phyloP scores from a whole-genome alignment of 495 filamentous ascomycete species.

The Platismatia glauca region DNA sequence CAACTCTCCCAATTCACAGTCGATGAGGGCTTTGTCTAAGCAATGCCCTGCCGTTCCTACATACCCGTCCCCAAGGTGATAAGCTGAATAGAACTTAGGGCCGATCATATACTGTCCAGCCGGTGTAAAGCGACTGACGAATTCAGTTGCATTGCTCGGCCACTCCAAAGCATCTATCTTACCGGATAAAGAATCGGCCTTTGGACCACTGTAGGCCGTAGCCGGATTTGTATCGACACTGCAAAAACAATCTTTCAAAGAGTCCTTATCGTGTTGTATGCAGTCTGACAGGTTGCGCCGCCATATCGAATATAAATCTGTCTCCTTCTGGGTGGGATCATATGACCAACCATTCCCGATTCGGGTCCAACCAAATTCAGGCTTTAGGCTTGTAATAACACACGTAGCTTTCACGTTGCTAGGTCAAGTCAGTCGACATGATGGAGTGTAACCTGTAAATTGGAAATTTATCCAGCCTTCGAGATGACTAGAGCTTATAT shows the following conservation, averaged over 20 bases:
- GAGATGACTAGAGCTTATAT: background rate
- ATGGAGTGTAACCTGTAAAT: background rate
- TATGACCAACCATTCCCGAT: background rate
- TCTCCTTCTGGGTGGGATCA: background rate
- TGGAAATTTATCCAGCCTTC: background rate
- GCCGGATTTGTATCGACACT: background rate
- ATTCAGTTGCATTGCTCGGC: background rate
- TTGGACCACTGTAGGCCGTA: background rate
- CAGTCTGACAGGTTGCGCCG: background rate
- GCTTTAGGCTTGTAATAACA: background rate
- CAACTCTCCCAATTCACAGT: background rate
- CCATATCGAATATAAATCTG: background rate
- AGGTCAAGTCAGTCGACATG: background rate
- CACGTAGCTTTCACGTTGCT: slow-evolving; percentile 3
- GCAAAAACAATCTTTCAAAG: background rate
- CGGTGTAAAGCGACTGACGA: background rate
- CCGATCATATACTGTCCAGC: slow-evolving; percentile 1
- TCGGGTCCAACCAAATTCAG: background rate
- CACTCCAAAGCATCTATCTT: background rate
- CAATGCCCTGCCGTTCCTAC: slow-evolving; percentile 6
- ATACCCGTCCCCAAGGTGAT: background rate
- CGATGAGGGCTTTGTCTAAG: background rate
- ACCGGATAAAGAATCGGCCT: background rate
- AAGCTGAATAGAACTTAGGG: background rate
- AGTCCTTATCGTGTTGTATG: background rate